phyloP scores from a whole-genome alignment of 352 stramenopile genomes.

The Halophytophthora polymorphica region DNA sequence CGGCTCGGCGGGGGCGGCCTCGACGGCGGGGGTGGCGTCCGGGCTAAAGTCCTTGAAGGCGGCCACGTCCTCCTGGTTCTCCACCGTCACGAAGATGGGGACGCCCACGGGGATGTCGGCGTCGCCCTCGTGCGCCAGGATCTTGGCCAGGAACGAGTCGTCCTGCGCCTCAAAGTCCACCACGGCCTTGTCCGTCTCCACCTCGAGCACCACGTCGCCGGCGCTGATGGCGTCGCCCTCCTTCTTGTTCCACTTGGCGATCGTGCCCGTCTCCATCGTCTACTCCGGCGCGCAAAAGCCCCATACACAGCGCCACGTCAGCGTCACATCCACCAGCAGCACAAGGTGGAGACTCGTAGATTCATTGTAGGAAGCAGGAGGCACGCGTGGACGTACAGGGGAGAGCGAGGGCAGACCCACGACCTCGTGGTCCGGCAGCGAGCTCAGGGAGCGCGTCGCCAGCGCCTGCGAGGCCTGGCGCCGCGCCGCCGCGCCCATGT shows the following conservation, averaged over 20 bases:
- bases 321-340: background rate
- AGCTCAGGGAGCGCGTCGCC: constrained; percentile 44
- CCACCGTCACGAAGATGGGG: constrained; percentile 67
- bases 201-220: constrained; percentile 92
- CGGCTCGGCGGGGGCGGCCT: constrained; percentile 19
- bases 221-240: constrained; percentile 91
- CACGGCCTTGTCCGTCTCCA: constrained; percentile 99
- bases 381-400: constrained; percentile 23
- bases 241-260: constrained; percentile 92
- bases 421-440: constrained; percentile 69
- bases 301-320: constrained; percentile 2
- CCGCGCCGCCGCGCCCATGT: constrained; percentile 21
- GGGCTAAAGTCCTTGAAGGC: constrained; percentile 56
- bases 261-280: constrained; percentile 95
- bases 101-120: constrained; percentile 85
- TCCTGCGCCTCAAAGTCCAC: constrained; percentile 97
- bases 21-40: constrained; percentile 31
- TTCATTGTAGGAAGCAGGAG: constrained; percentile 2
- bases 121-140: constrained; percentile 85
- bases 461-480: constrained; percentile 18
- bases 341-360: no score
- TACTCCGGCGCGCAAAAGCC: constrained; percentile 3
- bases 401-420: constrained; percentile 72
- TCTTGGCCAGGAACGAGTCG: constrained; percentile 93
- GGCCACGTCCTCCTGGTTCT: constrained; percentile 49